Evolutionary conservation across 768 basidiomycete species (phyloP).

Genomic region (Auricularia heimuer): DNA sequence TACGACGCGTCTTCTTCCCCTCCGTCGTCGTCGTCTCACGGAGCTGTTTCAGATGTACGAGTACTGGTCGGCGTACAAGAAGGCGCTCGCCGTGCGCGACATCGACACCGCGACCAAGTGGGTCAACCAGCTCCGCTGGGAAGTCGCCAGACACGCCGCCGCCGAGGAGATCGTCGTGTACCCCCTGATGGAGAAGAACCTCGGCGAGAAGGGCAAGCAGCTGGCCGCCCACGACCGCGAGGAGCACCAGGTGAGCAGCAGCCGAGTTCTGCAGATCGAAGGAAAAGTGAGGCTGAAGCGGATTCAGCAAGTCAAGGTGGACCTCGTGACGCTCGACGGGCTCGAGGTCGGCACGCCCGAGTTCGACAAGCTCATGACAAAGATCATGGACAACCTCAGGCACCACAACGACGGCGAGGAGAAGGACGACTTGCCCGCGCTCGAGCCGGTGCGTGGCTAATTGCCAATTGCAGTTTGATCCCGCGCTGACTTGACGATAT

Average conservation of each 20-base stretch:
- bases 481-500: background rate
- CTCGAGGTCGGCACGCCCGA: slow-evolving; percentile 13
- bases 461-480: background rate
- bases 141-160: slow-evolving; percentile 39
- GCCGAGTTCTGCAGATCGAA: too few relatives aligned
- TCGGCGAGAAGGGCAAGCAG: slow-evolving; percentile 39
- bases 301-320: slow-evolving; percentile 22
- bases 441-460: slow-evolving; percentile 27
- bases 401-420: slow-evolving; percentile 52
- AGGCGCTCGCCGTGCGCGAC: slow-evolving; percentile 26
- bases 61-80: slow-evolving; percentile 42
- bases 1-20: slow-evolving; percentile 8
- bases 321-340: slow-evolving; percentile 38
- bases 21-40: background rate
- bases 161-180: slow-evolving; percentile 58
- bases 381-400: slow-evolving; percentile 38
- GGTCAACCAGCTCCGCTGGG: slow-evolving; percentile 49
- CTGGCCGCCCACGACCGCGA: slow-evolving; percentile 46
- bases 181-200: slow-evolving; percentile 48
- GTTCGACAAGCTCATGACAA: slow-evolving; percentile 33
- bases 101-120: slow-evolving; percentile 40
- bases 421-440: slow-evolving; percentile 41
- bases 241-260: slow-evolving; percentile 40
- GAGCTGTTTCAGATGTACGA: slow-evolving; percentile 38
- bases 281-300: background rate